A percentile compares a stretch with the other conserved stretches of the same genome.
Evolutionary conservation across 441 rosid species (phyloP).

Genomic region (Adansonia gregorii): DNA sequence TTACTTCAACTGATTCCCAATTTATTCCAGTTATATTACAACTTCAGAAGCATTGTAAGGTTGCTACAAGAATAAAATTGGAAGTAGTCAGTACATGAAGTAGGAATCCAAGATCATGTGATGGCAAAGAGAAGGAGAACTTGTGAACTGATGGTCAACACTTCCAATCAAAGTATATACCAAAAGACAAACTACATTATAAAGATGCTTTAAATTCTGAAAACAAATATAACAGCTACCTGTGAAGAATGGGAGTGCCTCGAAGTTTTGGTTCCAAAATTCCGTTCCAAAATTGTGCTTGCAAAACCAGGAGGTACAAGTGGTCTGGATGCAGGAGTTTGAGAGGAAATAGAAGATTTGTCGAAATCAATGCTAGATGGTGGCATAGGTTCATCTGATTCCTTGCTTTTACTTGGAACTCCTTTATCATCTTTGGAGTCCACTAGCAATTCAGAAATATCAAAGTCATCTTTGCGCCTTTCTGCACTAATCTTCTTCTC

Average conservation of each 20-base stretch:
- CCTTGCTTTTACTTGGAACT: constrained; percentile 45
- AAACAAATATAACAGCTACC: constrained; percentile 44
- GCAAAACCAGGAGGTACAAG: constrained; percentile 98
- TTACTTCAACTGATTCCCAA: background rate
- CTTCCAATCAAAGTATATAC: background rate
- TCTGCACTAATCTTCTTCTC: constrained; percentile 73
- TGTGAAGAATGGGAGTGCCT: constrained; percentile 44
- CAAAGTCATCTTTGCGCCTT: constrained; percentile 63
- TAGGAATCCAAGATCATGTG: background rate
- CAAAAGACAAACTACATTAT: background rate
- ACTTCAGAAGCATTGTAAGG: background rate
- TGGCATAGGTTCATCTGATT: constrained; percentile 35
- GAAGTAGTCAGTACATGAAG: constrained; percentile 12
- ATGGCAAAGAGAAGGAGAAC: background rate
- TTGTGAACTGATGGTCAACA: background rate
- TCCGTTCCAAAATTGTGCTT: constrained; percentile 56
- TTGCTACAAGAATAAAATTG: background rate
- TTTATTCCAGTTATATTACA: background rate
- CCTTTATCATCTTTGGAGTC: constrained; percentile 65
- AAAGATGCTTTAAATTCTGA: background rate
- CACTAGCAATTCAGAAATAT: constrained; percentile 62
- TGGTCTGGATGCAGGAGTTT: constrained; percentile 76
- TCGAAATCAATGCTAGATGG: constrained; percentile 43
- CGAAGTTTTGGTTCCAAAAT: constrained; percentile 51
- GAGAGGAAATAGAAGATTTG: constrained; percentile 48